Evolutionary conservation across 2,329 filamentous ascomycete species (phyloP).

Genomic region (Pseudodiploospora longispora): DNA sequence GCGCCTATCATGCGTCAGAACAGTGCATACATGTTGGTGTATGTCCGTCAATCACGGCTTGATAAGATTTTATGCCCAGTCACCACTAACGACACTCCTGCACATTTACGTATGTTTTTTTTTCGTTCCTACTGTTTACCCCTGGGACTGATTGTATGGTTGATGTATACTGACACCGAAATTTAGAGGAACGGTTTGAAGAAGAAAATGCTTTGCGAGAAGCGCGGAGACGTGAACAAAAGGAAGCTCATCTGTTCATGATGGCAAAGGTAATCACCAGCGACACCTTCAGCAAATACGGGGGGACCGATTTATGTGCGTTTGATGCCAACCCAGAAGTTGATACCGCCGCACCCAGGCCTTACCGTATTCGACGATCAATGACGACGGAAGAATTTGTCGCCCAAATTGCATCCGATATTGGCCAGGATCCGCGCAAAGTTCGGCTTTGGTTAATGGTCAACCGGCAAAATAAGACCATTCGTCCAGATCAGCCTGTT

Average conservation of each 20-base stretch:
- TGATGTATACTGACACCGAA: too few relatives aligned
- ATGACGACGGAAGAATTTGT: constrained; percentile 71
- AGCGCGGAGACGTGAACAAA: constrained; percentile 74
- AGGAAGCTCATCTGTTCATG: constrained; percentile 92
- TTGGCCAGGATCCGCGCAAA: constrained; percentile 57
- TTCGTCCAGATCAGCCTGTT: constrained; percentile 81
- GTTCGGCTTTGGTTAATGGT: constrained; percentile 95
- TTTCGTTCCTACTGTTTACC: neutral
- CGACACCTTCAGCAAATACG: constrained; percentile 70
- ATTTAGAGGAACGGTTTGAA: constrained; percentile 59
- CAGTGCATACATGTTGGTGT: constrained; percentile 98
- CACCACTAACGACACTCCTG: constrained; percentile 68
- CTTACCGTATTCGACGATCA: constrained; percentile 66
- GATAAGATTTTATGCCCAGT: constrained; percentile 74
- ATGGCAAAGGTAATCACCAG: constrained; percentile 74
- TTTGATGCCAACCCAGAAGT: constrained; percentile 57
- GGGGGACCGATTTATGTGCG: constrained; percentile 74
- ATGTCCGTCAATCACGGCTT: constrained; percentile 80
- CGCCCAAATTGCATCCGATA: constrained; percentile 60
- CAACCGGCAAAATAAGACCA: constrained; percentile 95
- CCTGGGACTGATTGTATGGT: constrained; percentile 9
- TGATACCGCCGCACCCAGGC: constrained; percentile 61
- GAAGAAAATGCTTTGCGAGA: constrained; percentile 75
- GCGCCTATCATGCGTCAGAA: constrained; percentile 55
- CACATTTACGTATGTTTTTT: constrained; percentile 60